Evolutionary conservation across 345 rosid species (phyloP), one percentile per base, ranked within the genome.

Genomic region (Nasturtium officinale): DNA sequence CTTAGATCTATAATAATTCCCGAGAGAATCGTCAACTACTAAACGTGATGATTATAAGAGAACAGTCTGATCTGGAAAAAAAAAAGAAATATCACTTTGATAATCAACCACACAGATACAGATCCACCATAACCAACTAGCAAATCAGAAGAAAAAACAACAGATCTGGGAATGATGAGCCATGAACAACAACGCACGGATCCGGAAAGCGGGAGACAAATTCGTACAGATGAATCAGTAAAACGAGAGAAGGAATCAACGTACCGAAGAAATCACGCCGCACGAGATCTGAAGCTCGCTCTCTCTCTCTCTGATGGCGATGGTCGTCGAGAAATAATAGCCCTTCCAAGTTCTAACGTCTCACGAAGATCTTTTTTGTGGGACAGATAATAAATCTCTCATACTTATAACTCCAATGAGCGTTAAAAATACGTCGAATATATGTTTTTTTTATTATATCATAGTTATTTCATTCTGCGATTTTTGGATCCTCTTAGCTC

Each of bases 381-480:
- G 2, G n/a, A 38, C 23, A 40, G 9, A 42, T 45, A 65, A 67
- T 57, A 20, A 45, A 16, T 45, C 50, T 29, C 55, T 33, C 53
- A 7, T 48, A 17, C 58, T 56, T 73, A 63, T 73, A 73, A 43
- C n/a, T 45, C 67, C 55, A 59, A 16, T 59, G 78, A 40, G 78
- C 78, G 78, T 75, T 75, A 60, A 40, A 75, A 67, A 67, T 75
- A 75, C 78, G 78, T 67, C 78, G 78, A 67, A 75, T 75, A 67
- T 74, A 29, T 46, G 13, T 21, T 73, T 21, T 73, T 21, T 10
- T 40, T 2, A 46, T 26, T 61, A 40, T 17, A 23, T 13, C 16
- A 28, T 23, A 50, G n/a, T 38, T 25, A n/a, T 29, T 35, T 54
- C 23, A 16, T 20, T 53, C 0, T 59, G 18, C 16, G 11, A 25